Percentiles rank a stretch among this genome's conserved stretches.
Evolutionary conservation across 805 yeast species (phyloP).

Genomic region (Starmerella powellii): DNA sequence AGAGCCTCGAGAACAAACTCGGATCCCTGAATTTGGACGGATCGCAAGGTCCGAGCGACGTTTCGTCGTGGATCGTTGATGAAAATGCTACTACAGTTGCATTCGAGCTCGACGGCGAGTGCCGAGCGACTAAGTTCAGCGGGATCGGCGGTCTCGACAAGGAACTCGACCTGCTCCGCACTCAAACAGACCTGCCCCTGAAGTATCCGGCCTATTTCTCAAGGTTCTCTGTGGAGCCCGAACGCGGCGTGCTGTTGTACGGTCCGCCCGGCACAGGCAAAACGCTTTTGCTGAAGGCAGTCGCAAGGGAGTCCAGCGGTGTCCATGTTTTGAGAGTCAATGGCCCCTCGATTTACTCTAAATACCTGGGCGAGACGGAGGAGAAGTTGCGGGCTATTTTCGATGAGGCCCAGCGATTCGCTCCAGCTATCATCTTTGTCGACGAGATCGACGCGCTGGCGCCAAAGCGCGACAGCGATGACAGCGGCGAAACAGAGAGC

Average conservation of each 20-base stretch:
- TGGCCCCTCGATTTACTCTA: conserved; percentile 86
- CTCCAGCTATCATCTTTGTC: conserved; percentile 77
- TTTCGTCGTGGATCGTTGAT: neutral
- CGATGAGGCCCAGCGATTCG: conserved; percentile 70
- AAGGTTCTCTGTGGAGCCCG: conserved; percentile 82
- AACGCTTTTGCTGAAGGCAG: conserved; percentile 71
- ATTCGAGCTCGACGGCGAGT: neutral
- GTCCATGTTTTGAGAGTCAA: conserved; percentile 79
- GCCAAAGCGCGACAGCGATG: conserved; percentile 74
- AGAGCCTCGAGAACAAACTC: conserved; percentile 32
- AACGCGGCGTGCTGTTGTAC: conserved; percentile 82
- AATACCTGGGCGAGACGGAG: conserved; percentile 91
- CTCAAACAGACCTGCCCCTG: conserved; percentile 69
- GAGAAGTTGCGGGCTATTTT: conserved; percentile 68
- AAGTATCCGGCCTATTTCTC: conserved; percentile 63
- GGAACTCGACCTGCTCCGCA: conserved; percentile 49
- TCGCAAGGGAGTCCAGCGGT: conserved; percentile 52
- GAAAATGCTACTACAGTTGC: conserved; percentile 5
- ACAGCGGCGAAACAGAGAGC: conserved; percentile 79
- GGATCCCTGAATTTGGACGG: conserved; percentile 30
- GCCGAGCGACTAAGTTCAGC: conserved; percentile 30
- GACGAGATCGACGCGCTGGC: conserved; percentile 92
- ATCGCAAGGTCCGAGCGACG: no score
- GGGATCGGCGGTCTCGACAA: conserved; percentile 66
- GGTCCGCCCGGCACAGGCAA: conserved; percentile 99